Evolutionary conservation across 1,284 basidiomycete genomes (phyloP), one percentile per base, ranked within the genome.

Genomic region (Malassezia dermatis): DNA sequence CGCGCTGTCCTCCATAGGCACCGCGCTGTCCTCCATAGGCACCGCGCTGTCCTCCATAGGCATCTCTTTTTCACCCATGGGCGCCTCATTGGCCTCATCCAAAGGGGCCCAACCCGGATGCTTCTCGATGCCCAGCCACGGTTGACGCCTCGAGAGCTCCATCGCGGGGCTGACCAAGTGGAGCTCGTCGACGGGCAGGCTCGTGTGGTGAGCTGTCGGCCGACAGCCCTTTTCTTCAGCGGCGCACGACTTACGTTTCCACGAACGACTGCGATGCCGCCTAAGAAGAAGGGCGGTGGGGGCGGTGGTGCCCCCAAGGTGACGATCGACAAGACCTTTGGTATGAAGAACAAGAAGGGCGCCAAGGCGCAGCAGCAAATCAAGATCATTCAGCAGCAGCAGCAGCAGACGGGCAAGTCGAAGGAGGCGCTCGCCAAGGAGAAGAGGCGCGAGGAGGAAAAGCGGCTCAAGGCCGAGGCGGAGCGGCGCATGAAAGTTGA

Each of bases 281-380:
- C 68, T 19, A 72, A 70, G 60, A 63, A 69, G 42, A 60, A 51
- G 15, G 65, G 63, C 37, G 48, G 44, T 19, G 43, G 43, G n/a
- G 58, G 63, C 32, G 86, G 88, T 85, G 59, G 59, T 10, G 54
- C 59, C 28, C 56, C 62, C 44, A 70, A 71, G 54, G 69, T 66
- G 11, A 54, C 56, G 8, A 53, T 66, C 27, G 71, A 73, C 61
- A 73, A 72, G 56, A 70, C 69, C 15, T 93, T 93, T 76, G 88
- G 89, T 56, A 81, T 91, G 83, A 90, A 91, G 81, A 93, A 91
- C 78, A 85, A 86, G 63, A 63, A 90, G 79, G 90, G 88, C 12
- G 79, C 86, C 63, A 95, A 87, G 77, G 91, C 89, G 26, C 87
- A 96, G 79, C 84, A 86, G 71, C 81, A 86, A 62, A 84, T 94